phyloP scores from a whole-genome alignment of 73 alveolate genomes.

The Effrenium voratum region DNA sequence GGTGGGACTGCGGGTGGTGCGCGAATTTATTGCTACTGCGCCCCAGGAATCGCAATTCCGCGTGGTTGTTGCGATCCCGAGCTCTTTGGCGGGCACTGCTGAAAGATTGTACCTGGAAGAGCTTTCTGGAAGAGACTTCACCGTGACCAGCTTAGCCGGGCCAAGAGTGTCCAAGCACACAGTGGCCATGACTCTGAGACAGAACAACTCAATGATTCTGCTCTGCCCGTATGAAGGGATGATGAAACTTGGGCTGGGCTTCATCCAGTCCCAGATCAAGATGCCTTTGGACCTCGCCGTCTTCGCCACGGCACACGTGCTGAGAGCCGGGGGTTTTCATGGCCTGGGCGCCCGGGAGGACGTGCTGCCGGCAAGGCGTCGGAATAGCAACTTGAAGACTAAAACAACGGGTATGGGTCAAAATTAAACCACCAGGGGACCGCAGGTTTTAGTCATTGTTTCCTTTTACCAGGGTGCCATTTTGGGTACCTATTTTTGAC shows the following conservation, averaged over 20 bases:
- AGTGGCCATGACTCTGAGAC: background rate
- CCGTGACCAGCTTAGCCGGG: background rate
- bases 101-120: background rate
- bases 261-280: slow-evolving; percentile 63
- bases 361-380: slow-evolving; percentile 44
- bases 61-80: slow-evolving; percentile 7
- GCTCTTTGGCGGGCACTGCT: slow-evolving; percentile 18
- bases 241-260: slow-evolving; percentile 66
- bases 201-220: slow-evolving; percentile 37
- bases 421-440: too few species aligned
- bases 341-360: slow-evolving; percentile 62
- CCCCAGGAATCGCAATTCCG: background rate
- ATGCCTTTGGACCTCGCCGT: slow-evolving; percentile 52
- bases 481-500: too few species aligned
- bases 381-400: too few species aligned
- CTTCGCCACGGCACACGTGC: slow-evolving; percentile 69
- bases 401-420: too few species aligned
- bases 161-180: background rate
- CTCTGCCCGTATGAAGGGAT: slow-evolving; percentile 63
- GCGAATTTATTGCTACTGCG: background rate
- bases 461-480: too few species aligned
- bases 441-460: too few species aligned
- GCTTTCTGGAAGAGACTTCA: background rate
- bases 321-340: slow-evolving; percentile 80
- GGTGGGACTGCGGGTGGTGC: slow-evolving; percentile 10